These are phyloP conservation scores for Plectranthus barbatus DNA, from an alignment of 257 asterid genomes.

Conservation along the genomic window DNA sequence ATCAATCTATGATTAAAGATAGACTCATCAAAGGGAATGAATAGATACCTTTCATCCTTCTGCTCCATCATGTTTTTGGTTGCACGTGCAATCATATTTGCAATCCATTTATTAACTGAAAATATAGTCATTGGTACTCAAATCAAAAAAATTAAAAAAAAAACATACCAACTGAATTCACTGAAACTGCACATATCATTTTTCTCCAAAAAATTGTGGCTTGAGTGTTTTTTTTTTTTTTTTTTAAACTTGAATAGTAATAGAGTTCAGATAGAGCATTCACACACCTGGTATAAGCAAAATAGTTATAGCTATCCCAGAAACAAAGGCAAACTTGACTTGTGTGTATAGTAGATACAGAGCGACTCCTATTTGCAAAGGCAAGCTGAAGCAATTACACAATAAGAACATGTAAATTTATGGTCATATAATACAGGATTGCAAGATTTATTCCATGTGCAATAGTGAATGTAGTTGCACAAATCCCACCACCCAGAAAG, in stretches of 20 bases:
- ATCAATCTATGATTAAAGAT: not conserved
- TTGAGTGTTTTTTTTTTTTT: too few species aligned
- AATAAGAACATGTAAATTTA: conserved; percentile 3
- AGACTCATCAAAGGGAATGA: not conserved
- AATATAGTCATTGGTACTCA: not conserved
- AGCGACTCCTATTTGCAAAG: conserved; percentile 91
- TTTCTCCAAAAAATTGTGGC: not conserved
- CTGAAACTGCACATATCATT: too few species aligned
- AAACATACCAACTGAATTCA: not conserved
- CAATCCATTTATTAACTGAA: conserved; percentile 97
- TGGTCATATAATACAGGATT: not conserved
- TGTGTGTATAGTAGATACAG: conserved; percentile 75
- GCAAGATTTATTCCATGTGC: not conserved
- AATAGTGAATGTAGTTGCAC: not conserved
- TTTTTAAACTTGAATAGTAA: not conserved
- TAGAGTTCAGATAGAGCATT: not conserved
- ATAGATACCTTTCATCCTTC: conserved; percentile 79
- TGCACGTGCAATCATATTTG: conserved; percentile 78
- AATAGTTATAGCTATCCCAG: conserved; percentile 82
- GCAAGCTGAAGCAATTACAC: conserved; percentile 64
- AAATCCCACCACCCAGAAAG: not conserved
- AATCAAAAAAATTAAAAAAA: too few species aligned
- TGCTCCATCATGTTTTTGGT: conserved; percentile 92
- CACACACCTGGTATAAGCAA: conserved; percentile 84
- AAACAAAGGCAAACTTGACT: conserved; percentile 86